phyloP scores from a whole-genome alignment of 768 basidiomycete species.

The Amanita fuliginea region DNA sequence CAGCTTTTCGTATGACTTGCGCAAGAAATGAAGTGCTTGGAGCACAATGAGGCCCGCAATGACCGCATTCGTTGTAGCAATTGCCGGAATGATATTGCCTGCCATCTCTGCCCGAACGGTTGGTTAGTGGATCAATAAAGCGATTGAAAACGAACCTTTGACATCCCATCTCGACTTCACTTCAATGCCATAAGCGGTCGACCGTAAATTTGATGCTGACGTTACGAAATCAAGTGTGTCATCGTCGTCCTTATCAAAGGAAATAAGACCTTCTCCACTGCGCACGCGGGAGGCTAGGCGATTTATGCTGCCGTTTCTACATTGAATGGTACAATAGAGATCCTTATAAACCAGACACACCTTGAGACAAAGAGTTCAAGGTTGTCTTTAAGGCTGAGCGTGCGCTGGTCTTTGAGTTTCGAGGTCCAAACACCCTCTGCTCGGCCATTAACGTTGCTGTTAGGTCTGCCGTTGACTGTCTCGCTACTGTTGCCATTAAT shows the following conservation, averaged over 20 bases:
- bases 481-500: conserved; percentile 13
- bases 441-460: conserved; percentile 11
- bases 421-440: conserved; percentile 11
- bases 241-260: conserved; percentile 97
- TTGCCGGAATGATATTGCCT: conserved; percentile 98
- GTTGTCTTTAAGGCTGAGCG: conserved; percentile 70
- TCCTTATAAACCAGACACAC: conserved; percentile 27
- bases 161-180: conserved; percentile 93
- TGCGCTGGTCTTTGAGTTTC: conserved; percentile 72
- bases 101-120: conserved; percentile 69
- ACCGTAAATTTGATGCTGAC: conserved; percentile 86
- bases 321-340: neutral
- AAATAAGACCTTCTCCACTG: conserved; percentile 57
- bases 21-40: conserved; percentile 80
- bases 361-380: conserved; percentile 77
- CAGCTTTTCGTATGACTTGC: conserved; percentile 44
- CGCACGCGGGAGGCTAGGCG: conserved; percentile 61
- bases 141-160: conserved; percentile 50
- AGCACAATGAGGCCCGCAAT: conserved; percentile 91
- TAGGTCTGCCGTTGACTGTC: conserved; percentile 1
- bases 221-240: conserved; percentile 96
- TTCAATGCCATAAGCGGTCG: conserved; percentile 80
- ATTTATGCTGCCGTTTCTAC: conserved; percentile 47
- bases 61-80: conserved; percentile 98
- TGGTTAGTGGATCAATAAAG: neutral